Percentiles rank a stretch among this genome's conserved stretches.
Conservation (phyloP, 495 filamentous ascomycete genomes). For the Penicillium manginii region DNA sequence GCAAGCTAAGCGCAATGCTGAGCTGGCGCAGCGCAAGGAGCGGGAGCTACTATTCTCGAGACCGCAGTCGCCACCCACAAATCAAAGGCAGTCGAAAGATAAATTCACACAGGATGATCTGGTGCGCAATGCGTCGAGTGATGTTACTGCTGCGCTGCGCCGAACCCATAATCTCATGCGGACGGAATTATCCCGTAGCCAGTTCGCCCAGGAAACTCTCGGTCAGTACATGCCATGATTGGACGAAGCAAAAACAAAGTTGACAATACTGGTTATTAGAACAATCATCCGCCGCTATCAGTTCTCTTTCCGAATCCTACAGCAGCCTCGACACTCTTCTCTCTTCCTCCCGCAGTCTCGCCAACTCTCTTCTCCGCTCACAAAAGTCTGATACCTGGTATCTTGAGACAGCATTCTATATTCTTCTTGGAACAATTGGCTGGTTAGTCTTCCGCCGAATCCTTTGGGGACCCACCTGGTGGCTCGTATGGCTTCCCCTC, state of each 20-base stretch:
- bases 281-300: conserved; percentile 78
- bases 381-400: conserved; percentile 99
- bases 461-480: conserved; percentile 88
- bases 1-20: conserved; percentile 75
- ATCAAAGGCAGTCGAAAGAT: conserved; percentile 41
- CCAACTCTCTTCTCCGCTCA: conserved; percentile 77
- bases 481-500: conserved; percentile 81
- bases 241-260: neutral
- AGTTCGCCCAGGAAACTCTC: conserved; percentile 86
- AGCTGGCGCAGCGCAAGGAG: conserved; percentile 72
- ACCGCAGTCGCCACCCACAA: conserved; percentile 39
- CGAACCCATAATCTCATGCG: conserved; percentile 85
- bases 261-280: conserved; percentile 37
- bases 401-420: conserved; percentile 80
- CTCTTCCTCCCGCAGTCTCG: conserved; percentile 69
- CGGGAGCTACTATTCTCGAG: conserved; percentile 73
- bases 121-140: conserved; percentile 69
- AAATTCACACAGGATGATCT: conserved; percentile 68
- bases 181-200: conserved; percentile 76
- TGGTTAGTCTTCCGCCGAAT: conserved; percentile 87
- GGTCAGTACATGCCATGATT: conserved; percentile 31
- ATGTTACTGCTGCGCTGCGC: conserved; percentile 83
- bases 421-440: conserved; percentile 72
- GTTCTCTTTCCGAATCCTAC: conserved; percentile 78
- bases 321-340: conserved; percentile 76